Base-by-base conservation (phyloP, 441 rosid species). In the Isatis lusitanica region DNA sequence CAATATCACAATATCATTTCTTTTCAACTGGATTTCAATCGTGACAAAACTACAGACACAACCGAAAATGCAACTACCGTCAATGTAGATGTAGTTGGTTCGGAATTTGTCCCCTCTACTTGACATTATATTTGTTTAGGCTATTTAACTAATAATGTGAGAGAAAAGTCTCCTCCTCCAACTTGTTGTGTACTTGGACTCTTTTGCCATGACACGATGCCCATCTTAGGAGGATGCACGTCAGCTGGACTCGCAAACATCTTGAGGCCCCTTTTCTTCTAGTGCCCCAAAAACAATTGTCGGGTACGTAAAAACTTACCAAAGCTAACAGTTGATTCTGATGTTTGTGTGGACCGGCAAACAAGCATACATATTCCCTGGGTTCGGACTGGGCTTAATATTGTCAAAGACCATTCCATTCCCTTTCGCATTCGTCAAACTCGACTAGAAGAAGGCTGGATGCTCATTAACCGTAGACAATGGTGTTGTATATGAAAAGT, bases 331-430 rank as follows among this genome's bases (percentile, higher is more conserved):
- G 46, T 62, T 48, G 60, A 52, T 60, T 70, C 28, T 70, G 43
- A 71, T 38, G 18, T 30, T 47, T 69, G 68, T 72, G 39, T 70
- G 44, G 59, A 78, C 85, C 87, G 96, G 88, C 94, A 44, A 92
- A 92, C 80, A 90, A 92, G 96, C 97, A 11, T 90, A 92, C 82
- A 86, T 92, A 61, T 92, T 90, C 86, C 96, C 97, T 12, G 97
- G 97, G 70, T 77, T 90, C 28, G 97, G 94, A 58, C 85, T 92
- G 59, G 97, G 97, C 52, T 76, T 92, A 70, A 85, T 90, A 71
- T 88, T 90, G 91, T 92, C 96, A 6, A 96, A 94, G 28, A 79
- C 97, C n/a, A 90, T 90, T 65, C 94, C 39, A 36, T 36, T 36
- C 11, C 10, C 39, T 36, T 36, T 36, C 11, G 12, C 13, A 38